Evolutionary conservation across 2,329 filamentous ascomycete genomes (phyloP).

Genomic region (Byssoonygena ceratinophila): DNA sequence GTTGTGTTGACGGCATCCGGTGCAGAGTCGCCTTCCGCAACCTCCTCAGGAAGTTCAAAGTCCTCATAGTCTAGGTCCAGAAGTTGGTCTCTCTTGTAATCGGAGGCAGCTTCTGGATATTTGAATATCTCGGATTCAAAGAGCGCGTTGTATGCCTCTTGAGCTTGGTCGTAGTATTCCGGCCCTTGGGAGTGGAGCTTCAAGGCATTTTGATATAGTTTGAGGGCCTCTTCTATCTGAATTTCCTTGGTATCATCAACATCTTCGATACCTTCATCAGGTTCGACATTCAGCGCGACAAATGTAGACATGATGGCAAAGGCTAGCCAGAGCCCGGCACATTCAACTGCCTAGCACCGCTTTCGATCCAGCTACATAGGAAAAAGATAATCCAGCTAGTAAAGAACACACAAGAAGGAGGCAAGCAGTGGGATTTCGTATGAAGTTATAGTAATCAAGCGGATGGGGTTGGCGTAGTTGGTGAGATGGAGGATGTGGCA

Average conservation of each 20-base stretch:
- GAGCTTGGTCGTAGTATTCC: slow-evolving; percentile 61
- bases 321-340: neutral
- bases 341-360: neutral
- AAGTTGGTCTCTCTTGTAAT: slow-evolving; percentile 61
- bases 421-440: too few relatives aligned
- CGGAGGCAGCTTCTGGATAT: slow-evolving; percentile 75
- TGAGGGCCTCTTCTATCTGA: slow-evolving; percentile 92
- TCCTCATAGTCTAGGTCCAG: slow-evolving; percentile 30
- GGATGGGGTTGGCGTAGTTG: neutral
- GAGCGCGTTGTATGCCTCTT: slow-evolving; percentile 68
- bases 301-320: slow-evolving; percentile 51
- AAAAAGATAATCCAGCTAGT: neutral
- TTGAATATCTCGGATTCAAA: slow-evolving; percentile 91
- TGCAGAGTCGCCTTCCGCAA: slow-evolving; percentile 32
- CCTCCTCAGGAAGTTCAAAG: slow-evolving; percentile 33
- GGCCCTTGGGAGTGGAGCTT: slow-evolving; percentile 85
- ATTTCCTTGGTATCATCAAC: slow-evolving; percentile 92
- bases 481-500: neutral
- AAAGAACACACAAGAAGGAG: too few relatives aligned
- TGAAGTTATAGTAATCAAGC: neutral
- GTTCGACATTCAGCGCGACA: slow-evolving; percentile 84
- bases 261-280: slow-evolving; percentile 79
- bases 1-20: slow-evolving; percentile 59
- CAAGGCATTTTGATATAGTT: slow-evolving; percentile 82
- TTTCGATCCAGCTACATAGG: neutral